Evolutionary conservation across 306 rosid species (phyloP).

Genomic region (Dalbergia oliveri): DNA sequence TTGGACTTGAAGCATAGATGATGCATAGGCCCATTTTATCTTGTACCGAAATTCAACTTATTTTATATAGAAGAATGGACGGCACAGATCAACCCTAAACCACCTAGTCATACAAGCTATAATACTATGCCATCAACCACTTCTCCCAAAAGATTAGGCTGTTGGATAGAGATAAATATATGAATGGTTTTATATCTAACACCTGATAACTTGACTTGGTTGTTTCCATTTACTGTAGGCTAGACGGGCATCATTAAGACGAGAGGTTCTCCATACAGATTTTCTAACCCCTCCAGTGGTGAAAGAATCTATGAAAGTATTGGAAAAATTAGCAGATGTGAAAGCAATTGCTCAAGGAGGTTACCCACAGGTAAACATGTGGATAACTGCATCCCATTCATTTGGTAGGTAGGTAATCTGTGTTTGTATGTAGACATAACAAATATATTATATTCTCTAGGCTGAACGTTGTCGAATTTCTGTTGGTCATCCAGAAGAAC

Average conservation of each 20-base stretch:
- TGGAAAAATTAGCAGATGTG: constrained; percentile 78
- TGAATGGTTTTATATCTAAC: too few species aligned
- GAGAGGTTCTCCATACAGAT: constrained; percentile 82
- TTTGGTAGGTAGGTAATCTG: constrained; percentile 15
- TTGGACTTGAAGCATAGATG: too few species aligned
- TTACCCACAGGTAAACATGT: constrained; percentile 78
- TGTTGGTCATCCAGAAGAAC: constrained; percentile 78
- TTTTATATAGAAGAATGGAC: too few species aligned
- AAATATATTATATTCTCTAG: constrained; percentile 50
- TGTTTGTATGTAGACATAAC: constrained; percentile 34
- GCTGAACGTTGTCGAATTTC: constrained; percentile 96
- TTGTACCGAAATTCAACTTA: too few species aligned
- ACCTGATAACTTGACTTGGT: neutral
- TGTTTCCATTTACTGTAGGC: constrained; percentile 62
- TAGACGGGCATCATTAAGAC: constrained; percentile 77
- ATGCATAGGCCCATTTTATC: too few species aligned
- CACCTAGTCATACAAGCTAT: too few species aligned
- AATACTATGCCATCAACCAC: too few species aligned
- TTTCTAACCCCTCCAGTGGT: constrained; percentile 91
- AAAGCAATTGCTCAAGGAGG: constrained; percentile 93
- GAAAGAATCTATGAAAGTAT: constrained; percentile 79
- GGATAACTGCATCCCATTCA: constrained; percentile 22
- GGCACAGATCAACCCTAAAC: too few species aligned
- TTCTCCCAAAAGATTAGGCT: too few species aligned
- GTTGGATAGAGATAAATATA: too few species aligned